Percentiles rank a stretch among this genome's conserved stretches.
Conservation (phyloP, 495 filamentous ascomycete genomes). For the Opeltia flavorubescens region DNA sequence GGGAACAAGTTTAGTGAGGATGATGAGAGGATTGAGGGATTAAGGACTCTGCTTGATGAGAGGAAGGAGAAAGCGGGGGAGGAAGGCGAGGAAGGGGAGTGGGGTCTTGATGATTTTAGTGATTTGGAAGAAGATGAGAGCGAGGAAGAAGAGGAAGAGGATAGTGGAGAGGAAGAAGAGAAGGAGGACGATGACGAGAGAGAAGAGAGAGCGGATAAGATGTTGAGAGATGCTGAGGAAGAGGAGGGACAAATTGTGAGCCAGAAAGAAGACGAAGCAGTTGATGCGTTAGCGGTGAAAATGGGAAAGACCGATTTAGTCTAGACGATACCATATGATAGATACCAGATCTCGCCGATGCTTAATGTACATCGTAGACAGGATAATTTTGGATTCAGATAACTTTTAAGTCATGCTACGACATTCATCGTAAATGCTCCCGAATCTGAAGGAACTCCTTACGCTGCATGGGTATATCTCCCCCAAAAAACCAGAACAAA, state of each 20-base stretch:
- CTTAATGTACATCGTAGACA: no score
- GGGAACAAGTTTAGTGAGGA: constrained; percentile 91
- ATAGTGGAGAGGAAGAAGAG: constrained; percentile 37
- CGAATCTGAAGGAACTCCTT: no score
- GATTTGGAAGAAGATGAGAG: constrained; percentile 58
- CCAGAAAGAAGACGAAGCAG: constrained; percentile 59
- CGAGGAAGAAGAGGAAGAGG: constrained; percentile 49
- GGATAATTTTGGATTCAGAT: no score
- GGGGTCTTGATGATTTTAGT: constrained; percentile 68
- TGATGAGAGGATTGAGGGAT: constrained; percentile 43
- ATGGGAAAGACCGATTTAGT: constrained; percentile 48
- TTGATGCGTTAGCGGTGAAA: constrained; percentile 65
- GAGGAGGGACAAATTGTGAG: constrained; percentile 55
- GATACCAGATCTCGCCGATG: no score
- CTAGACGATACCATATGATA: neutral
- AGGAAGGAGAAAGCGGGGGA: constrained; percentile 44
- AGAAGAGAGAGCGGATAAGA: constrained; percentile 24
- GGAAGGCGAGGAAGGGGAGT: constrained; percentile 42
- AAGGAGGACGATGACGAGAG: constrained; percentile 33
- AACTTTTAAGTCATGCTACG: no score
- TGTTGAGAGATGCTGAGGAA: constrained; percentile 57
- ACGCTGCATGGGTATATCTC: no score
- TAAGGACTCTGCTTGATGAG: constrained; percentile 36
- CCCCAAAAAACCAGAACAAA: neutral
- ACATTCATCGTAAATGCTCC: no score